phyloP scores from a whole-genome alignment of 2,329 filamentous ascomycete genomes.

The Calonectria crousiana region DNA sequence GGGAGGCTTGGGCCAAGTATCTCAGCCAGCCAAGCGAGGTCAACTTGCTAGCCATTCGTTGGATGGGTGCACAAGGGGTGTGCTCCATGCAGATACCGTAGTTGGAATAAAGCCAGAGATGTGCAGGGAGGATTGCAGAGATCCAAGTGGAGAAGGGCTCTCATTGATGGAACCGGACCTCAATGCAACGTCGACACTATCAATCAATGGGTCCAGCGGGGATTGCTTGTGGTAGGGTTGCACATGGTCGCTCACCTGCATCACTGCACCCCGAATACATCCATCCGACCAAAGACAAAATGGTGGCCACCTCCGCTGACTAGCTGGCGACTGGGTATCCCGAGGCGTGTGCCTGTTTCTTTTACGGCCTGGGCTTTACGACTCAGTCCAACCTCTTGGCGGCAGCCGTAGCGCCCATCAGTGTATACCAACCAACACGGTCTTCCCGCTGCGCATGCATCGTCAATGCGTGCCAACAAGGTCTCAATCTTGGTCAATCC shows the following conservation, averaged over 20 bases:
- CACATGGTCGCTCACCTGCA: not conserved
- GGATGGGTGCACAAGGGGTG: conserved; percentile 6
- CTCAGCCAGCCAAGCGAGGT: conserved; percentile 8
- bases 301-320: not conserved
- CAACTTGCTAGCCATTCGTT: not conserved
- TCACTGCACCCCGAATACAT: not conserved
- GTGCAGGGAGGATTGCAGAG: not conserved
- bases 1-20: not conserved
- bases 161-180: conserved; percentile 14
- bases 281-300: not conserved
- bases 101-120: not conserved
- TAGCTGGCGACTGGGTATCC: not conserved
- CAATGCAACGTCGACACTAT: conserved; percentile 4
- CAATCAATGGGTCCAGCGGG: conserved; percentile 4
- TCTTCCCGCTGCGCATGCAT: not conserved
- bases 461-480: not conserved
- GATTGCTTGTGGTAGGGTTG: conserved; percentile 19
- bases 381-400: not conserved
- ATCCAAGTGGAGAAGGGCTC: conserved; percentile 11
- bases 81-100: conserved; percentile 9
- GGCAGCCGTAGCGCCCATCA: not conserved
- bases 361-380: not conserved
- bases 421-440: not conserved
- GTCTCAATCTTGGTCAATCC: not conserved
- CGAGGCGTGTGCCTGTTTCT: not conserved